A percentile compares a stretch with the other conserved stretches of the same genome.
These are phyloP conservation scores for Musa acuminata DNA, from an alignment of 176 grass and related monocot genomes.

Conservation along the genomic window DNA sequence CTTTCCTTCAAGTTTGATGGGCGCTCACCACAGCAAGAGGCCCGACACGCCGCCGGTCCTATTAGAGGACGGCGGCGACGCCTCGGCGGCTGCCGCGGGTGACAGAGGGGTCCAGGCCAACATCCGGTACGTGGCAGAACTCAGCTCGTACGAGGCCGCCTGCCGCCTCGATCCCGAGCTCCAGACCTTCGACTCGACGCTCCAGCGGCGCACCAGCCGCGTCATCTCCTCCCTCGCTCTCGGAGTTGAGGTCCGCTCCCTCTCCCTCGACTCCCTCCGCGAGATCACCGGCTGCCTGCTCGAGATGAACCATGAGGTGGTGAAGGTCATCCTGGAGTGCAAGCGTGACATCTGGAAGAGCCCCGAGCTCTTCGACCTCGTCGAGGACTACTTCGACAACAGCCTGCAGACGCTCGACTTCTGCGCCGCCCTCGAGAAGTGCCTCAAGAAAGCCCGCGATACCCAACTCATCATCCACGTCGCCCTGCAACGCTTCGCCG, in stretches of 20 bases:
- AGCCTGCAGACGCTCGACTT: conserved; percentile 17
- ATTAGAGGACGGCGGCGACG: too few relatives aligned
- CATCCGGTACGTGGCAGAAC: background rate
- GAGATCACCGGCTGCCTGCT: conserved; percentile 16
- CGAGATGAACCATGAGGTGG: conserved; percentile 18
- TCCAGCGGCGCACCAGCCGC: conserved; percentile 10
- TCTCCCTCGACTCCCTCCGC: conserved; percentile 12
- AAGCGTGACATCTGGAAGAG: conserved; percentile 8
- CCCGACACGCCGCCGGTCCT: background rate
- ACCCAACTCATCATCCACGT: conserved; percentile 6
- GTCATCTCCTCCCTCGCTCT: conserved; percentile 7
- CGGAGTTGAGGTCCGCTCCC: conserved; percentile 8
- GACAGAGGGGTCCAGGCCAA: background rate
- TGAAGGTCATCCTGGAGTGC: conserved; percentile 16
- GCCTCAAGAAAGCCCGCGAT: conserved; percentile 9
- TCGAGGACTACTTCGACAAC: conserved; percentile 13
- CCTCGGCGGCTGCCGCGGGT: background rate
- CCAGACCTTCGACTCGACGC: conserved; percentile 10
- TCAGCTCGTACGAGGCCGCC: conserved; percentile 9
- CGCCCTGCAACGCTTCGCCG: conserved; percentile 9
- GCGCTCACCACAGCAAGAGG: background rate
- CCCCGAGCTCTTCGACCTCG: conserved; percentile 12
- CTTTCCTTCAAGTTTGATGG: background rate
- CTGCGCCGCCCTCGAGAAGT: conserved; percentile 10
- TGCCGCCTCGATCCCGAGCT: conserved; percentile 15